These are phyloP conservation scores for Tuber magnatum DNA, from an alignment of 495 filamentous ascomycete species.

Conservation along the genomic window DNA sequence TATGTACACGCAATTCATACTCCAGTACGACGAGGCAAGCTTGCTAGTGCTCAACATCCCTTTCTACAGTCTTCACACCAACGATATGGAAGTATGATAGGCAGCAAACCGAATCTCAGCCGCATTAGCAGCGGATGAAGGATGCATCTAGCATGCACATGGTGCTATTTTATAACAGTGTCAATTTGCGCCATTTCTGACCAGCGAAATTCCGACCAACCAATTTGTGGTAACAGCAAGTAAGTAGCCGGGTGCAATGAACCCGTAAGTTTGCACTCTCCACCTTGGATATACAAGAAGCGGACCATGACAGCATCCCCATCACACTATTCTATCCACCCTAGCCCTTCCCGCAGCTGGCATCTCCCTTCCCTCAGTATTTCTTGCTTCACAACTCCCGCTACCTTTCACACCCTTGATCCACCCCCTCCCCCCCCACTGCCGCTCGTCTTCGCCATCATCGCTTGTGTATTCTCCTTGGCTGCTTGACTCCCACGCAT, in stretches of 20 bases:
- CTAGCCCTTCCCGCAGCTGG: constrained; percentile 31
- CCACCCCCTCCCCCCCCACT: constrained; percentile 9
- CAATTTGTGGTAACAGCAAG: neutral
- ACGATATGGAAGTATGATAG: neutral
- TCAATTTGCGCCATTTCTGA: neutral
- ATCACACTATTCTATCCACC: constrained; percentile 26
- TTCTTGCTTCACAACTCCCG: constrained; percentile 17
- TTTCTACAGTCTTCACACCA: neutral
- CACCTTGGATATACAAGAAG: neutral
- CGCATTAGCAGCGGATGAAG: neutral
- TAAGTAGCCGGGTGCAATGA: neutral
- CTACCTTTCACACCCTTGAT: constrained; percentile 4
- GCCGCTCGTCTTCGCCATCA: constrained; percentile 20
- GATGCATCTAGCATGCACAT: neutral
- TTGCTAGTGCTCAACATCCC: neutral
- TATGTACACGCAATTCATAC: constrained; percentile 1
- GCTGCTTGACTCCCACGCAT: constrained; percentile 18
- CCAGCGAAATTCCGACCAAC: neutral
- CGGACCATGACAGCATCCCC: neutral
- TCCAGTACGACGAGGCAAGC: neutral
- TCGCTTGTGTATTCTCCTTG: constrained; percentile 27
- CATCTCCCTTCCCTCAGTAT: constrained; percentile 25
- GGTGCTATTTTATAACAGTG: neutral
- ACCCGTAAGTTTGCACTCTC: neutral
- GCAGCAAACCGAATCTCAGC: neutral